Conservation (phyloP, 2,329 filamentous ascomycete species). For the Eutypa lata region DNA sequence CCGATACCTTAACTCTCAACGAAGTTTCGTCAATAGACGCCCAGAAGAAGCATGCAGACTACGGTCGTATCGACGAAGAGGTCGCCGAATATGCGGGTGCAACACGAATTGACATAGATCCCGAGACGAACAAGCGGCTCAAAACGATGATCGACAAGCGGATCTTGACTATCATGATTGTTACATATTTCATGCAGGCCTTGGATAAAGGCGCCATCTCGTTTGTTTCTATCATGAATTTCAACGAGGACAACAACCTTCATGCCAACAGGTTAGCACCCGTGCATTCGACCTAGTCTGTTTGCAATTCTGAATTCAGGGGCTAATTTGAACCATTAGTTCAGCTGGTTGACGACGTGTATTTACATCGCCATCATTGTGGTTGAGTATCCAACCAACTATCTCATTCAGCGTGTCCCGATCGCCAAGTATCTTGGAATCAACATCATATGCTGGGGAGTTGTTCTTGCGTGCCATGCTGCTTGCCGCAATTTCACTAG, state of each 20-base stretch:
- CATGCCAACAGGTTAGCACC: no score
- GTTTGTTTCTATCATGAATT: slow-evolving; percentile 60
- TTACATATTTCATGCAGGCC: slow-evolving; percentile 70
- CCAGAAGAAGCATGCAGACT: slow-evolving; percentile 34
- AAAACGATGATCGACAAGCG: slow-evolving; percentile 64
- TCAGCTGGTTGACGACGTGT: slow-evolving; percentile 67
- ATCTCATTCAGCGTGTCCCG: slow-evolving; percentile 60
- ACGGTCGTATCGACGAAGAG: slow-evolving; percentile 61
- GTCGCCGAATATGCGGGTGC: slow-evolving; percentile 65
- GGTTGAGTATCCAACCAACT: slow-evolving; percentile 67
- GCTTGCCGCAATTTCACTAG: slow-evolving; percentile 58
- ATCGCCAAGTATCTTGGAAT: slow-evolving; percentile 65
- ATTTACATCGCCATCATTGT: slow-evolving; percentile 70
- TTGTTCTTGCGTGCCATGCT: slow-evolving; percentile 57
- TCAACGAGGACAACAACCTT: no score
- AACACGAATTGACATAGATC: slow-evolving; percentile 52
- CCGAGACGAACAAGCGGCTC: slow-evolving; percentile 58
- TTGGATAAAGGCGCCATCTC: slow-evolving; percentile 66
- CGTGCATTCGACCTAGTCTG: no score
- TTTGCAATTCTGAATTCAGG: no score
- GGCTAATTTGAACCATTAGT: no score
- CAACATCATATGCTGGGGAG: slow-evolving; percentile 64
- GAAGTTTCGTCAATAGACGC: no score
- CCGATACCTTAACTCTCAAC: no score
- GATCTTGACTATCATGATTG: slow-evolving; percentile 67